Base-by-base conservation (phyloP, 371 early-diverging fungal species). In the Mucor velutinosus region DNA sequence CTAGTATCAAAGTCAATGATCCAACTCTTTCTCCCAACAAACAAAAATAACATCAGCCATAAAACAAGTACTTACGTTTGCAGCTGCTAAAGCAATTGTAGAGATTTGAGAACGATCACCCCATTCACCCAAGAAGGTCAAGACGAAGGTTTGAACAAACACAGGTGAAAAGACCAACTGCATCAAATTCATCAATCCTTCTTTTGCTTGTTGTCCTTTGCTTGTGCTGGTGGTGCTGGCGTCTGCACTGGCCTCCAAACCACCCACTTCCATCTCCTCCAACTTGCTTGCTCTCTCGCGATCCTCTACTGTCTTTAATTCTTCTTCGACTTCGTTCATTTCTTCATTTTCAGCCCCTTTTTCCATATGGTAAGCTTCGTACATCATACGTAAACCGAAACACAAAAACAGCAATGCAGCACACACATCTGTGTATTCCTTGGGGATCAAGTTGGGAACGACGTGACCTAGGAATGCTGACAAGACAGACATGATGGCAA, bases 61-160 rank as follows among this genome's bases (percentile, higher is more conserved):
- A 35, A 35, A 66, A 33, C 17, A 33, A 15, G 59, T 17, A 55
- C 79, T 77, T 83, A 90, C 92, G 61, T 94, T 89, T 12, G 97
- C 94, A 17, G 97, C 97, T 27, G 96, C 97, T 62, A 98, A 79
- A 29, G 96, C 97, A 72, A 98, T 96, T 2, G 97, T 96, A 15
- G 94, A 88, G 60, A 94, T 89, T 78, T 98, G 97, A 57, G 95
- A 95, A 30, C 97, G 89, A 77, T 97, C 98, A 11, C 97, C 97
- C 98, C 98, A 98, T 75, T 99, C 99, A 53, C 97, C 99, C 69
- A 99, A 71, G 64, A 99, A 97, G 43, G 95, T 96, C 74, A 99
- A 80, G 32, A 94, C 87, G 84, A 97, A 98, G 0, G 95, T 93
- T 78, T 99, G 94, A 11, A 97, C 91, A 84, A 95, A 97, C 23